Evolutionary conservation across 2,329 filamentous ascomycete species (phyloP).

Genomic region (Aspergillus sp.): DNA sequence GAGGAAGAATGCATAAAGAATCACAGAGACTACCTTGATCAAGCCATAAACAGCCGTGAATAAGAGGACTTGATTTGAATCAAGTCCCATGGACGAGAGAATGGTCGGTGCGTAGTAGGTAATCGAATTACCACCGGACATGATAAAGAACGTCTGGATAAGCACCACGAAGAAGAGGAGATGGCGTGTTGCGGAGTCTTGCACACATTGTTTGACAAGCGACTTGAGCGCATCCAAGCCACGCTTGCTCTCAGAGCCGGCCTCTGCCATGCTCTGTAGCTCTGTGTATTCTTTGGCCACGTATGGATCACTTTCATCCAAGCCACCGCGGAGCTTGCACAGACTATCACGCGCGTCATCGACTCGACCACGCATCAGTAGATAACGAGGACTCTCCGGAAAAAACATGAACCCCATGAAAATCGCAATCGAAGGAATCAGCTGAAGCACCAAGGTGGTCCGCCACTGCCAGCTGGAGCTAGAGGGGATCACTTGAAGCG

Average conservation of each 20-base stretch:
- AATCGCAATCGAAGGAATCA: slow-evolving; percentile 22
- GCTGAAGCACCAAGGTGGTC: slow-evolving; percentile 16
- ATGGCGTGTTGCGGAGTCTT: slow-evolving; percentile 20
- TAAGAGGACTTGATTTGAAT: slow-evolving; percentile 14
- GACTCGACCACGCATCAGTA: slow-evolving; percentile 25
- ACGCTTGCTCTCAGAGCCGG: neutral
- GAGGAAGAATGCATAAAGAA: slow-evolving; percentile 22
- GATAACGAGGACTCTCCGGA: slow-evolving; percentile 27
- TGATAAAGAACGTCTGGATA: slow-evolving; percentile 32
- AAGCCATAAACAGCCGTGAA: slow-evolving; percentile 19
- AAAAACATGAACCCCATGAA: slow-evolving; percentile 22
- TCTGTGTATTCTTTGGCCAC: slow-evolving; percentile 17
- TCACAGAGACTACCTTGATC: slow-evolving; percentile 20
- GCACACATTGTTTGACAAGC: slow-evolving; percentile 9
- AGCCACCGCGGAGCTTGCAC: slow-evolving; percentile 17
- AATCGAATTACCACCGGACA: slow-evolving; percentile 24
- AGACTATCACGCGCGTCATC: slow-evolving; percentile 23
- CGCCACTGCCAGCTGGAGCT: slow-evolving; percentile 22
- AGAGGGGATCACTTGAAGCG: slow-evolving; percentile 11
- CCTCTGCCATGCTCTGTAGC: slow-evolving; percentile 13
- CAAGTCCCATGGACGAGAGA: slow-evolving; percentile 20
- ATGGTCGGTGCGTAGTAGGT: slow-evolving; percentile 25
- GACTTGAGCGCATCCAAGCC: slow-evolving; percentile 7
- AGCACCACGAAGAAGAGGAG: slow-evolving; percentile 27
- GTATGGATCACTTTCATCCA: slow-evolving; percentile 17